Percentiles rank a stretch among this genome's conserved stretches.
phyloP scores from a whole-genome alignment of 208 protist genomes.

The Paratrypanosoma confusum region DNA sequence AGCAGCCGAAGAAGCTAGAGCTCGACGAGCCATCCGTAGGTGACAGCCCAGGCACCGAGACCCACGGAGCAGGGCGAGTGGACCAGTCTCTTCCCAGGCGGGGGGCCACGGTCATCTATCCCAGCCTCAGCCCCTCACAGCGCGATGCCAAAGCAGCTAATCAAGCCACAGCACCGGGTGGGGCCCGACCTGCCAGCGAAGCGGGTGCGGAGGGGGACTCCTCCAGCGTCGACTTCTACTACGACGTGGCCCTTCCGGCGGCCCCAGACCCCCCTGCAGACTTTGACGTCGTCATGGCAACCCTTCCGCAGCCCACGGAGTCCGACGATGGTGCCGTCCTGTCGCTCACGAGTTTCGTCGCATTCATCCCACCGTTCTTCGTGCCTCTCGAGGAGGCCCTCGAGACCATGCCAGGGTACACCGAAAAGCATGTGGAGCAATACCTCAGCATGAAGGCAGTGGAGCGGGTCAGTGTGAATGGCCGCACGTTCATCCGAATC shows the following conservation, averaged over 20 bases:
- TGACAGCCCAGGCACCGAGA: no score
- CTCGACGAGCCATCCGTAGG: no score
- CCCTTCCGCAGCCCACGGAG: constrained; percentile 19
- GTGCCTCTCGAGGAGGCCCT: constrained; percentile 58
- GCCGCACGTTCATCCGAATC: constrained; percentile 52
- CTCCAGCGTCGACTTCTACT: constrained; percentile 66
- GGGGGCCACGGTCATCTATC: no score
- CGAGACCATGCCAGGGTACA: constrained; percentile 75
- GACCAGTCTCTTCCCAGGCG: no score
- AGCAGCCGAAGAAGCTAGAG: no score
- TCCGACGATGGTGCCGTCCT: constrained; percentile 55
- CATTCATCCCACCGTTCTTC: constrained; percentile 82
- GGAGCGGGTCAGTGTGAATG: constrained; percentile 56
- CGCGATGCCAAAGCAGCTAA: no score
- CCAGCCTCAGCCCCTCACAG: no score
- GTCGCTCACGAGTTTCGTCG: constrained; percentile 54
- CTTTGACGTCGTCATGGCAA: constrained; percentile 50
- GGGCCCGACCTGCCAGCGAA: no score
- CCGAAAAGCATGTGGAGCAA: constrained; percentile 59
- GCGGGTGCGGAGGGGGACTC: constrained; percentile 10
- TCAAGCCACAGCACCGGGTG: no score
- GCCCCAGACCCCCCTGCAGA: constrained; percentile 60
- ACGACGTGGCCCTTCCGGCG: constrained; percentile 50
- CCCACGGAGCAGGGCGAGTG: no score
- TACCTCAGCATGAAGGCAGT: constrained; percentile 50